Base-by-base conservation (phyloP, 345 rosid genomes). In the Melaleuca alternifolia region DNA sequence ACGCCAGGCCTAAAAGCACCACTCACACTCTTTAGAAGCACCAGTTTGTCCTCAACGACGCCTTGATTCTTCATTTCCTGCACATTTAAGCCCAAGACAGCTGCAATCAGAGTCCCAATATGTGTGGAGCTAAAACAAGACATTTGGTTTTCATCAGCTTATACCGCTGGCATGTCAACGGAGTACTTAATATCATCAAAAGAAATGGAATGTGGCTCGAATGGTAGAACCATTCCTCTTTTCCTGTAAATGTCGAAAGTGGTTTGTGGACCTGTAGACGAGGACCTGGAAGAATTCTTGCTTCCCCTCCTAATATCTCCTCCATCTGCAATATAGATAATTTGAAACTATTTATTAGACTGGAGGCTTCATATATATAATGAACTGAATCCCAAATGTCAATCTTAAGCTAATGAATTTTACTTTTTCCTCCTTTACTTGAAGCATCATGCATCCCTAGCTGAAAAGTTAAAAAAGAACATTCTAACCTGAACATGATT, bases 1-100 rank as follows among this genome's bases (percentile, higher is more conserved):
- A 95, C 95, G 7, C 98, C 98, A 18, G 97, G 97, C 91, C 96
- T 92, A 87, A 95, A 95, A 51, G 98, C 92, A 62, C 98, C 98
- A 52, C 93, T 96, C 50, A 96, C 95, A 50, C 96, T 93, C 89
- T 92, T 95, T 88, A 96, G 86, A 41, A 95, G 92, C 76, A 91
- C 93, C 93, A 96, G 89, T 84, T 76, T 96, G 85, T 95, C 93
- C 81, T 93, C 95, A 28, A 14, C 79, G 51, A 92, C 85, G 54
- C 95, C 98, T 89, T 90, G 96, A 83, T 83, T 87, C 87, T 90
- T 93, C 96, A 95, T 92, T 90, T 87, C 93, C 95, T 93, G 79
- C 3, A 86, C 77, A 84, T 46, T 85, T 76, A 87, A 85, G 41
- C n/a, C 21, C 20, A 54, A 87, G 10, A 61, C 53, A 53, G 77